Conservation (phyloP, 2,329 filamentous ascomycete species). For the Colletotrichum sansevieriae region DNA sequence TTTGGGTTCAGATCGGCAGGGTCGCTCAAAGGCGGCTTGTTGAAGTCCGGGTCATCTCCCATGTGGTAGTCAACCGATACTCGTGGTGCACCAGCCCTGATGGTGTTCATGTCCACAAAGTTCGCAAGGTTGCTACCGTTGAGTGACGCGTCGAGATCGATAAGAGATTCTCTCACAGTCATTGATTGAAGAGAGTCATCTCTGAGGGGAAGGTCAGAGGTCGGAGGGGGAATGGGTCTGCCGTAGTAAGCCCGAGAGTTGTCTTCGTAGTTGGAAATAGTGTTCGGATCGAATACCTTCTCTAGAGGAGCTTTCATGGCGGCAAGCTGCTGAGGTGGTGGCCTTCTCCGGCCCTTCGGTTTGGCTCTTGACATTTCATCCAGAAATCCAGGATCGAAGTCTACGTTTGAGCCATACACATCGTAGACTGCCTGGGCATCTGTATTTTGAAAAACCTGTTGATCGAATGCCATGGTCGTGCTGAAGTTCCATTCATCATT, state of each 20-base stretch:
- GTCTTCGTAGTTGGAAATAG: conserved; percentile 73
- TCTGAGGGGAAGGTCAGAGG: conserved; percentile 70
- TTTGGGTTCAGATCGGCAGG: conserved; percentile 67
- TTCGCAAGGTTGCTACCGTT: conserved; percentile 67
- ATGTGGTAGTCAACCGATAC: conserved; percentile 60
- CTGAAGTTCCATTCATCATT: conserved; percentile 78
- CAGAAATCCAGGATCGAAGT: conserved; percentile 59
- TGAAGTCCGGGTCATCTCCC: conserved; percentile 50
- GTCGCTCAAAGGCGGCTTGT: conserved; percentile 68
- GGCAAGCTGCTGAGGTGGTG: conserved; percentile 70
- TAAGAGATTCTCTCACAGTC: conserved; percentile 72
- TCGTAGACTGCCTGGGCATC: conserved; percentile 72
- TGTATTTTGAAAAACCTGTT: conserved; percentile 64
- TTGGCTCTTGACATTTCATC: conserved; percentile 66
- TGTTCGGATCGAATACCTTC: conserved; percentile 76
- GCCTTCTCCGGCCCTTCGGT: conserved; percentile 64
- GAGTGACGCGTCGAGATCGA: conserved; percentile 73
- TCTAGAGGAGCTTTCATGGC: conserved; percentile 71
- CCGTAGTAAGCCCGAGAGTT: conserved; percentile 74
- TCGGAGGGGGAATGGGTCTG: conserved; percentile 55
- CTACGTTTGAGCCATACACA: conserved; percentile 70
- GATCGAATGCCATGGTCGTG: conserved; percentile 74
- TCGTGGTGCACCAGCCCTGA: conserved; percentile 63
- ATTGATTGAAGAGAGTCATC: conserved; percentile 64
- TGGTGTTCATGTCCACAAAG: conserved; percentile 73